Percentiles rank a stretch among this genome's conserved stretches.
Conservation (phyloP, 345 rosid genomes). For the Citrus inodora region DNA sequence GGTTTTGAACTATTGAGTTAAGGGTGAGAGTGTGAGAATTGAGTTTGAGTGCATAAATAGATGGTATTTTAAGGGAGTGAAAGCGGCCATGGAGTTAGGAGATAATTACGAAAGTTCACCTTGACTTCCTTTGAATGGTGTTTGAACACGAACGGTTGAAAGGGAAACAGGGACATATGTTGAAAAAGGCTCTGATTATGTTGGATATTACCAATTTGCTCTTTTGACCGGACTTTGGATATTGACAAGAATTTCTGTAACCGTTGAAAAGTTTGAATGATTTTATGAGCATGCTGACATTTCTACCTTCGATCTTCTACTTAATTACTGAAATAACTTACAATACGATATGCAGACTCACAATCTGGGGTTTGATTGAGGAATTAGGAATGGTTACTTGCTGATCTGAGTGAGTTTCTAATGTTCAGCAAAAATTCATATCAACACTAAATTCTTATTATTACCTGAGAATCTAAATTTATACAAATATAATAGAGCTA, state of each 20-base stretch:
- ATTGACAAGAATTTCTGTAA: slow-evolving; percentile 26
- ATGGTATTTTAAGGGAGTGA: slow-evolving; percentile 10
- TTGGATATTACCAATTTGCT: slow-evolving; percentile 40
- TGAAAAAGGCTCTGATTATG: slow-evolving; percentile 52
- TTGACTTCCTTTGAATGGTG: slow-evolving; percentile 30
- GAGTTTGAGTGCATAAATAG: slow-evolving; percentile 50
- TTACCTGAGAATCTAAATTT: too few species aligned
- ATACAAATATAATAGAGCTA: too few species aligned
- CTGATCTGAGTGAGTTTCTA: too few species aligned
- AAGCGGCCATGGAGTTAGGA: slow-evolving; percentile 23
- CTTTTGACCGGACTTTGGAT: slow-evolving; percentile 48
- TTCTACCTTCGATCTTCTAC: background rate
- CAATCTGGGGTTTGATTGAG: background rate
- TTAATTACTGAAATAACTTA: slow-evolving; percentile 2
- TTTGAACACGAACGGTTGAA: slow-evolving; percentile 39
- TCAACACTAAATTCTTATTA: too few species aligned
- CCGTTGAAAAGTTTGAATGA: slow-evolving; percentile 41
- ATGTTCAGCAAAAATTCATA: too few species aligned
- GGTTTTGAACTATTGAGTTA: slow-evolving; percentile 8
- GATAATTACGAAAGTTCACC: slow-evolving; percentile 46
- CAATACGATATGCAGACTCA: too few species aligned
- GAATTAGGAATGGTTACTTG: too few species aligned
- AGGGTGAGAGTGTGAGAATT: slow-evolving; percentile 21
- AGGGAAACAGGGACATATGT: slow-evolving; percentile 39
- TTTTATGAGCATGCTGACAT: background rate